A percentile compares a stretch with the other conserved stretches of the same genome.
Conservation (phyloP, 1,284 basidiomycete species). For the Marasmius fiardii region DNA sequence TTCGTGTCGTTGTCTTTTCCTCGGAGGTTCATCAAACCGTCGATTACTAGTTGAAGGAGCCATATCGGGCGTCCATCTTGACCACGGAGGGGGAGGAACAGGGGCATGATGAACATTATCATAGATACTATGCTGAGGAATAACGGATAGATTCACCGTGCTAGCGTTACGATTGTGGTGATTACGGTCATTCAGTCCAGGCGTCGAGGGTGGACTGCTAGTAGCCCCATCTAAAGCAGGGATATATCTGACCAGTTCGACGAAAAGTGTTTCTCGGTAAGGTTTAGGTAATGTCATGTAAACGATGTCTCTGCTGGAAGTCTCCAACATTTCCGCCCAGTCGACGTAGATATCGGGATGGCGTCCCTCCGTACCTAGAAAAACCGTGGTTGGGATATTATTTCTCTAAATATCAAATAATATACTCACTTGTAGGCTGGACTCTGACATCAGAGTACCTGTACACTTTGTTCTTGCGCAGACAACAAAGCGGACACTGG, state of each 20-base stretch:
- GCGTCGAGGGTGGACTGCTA: constrained; percentile 31
- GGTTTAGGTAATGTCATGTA: constrained; percentile 64
- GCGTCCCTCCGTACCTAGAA: constrained; percentile 35
- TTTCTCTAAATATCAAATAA: constrained; percentile 10
- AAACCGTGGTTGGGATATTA: constrained; percentile 7
- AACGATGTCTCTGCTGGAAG: constrained; percentile 66
- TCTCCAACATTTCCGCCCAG: constrained; percentile 68
- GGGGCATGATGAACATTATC: not conserved
- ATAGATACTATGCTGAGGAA: constrained; percentile 3
- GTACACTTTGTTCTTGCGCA: constrained; percentile 66
- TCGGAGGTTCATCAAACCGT: constrained; percentile 22
- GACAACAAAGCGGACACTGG: constrained; percentile 70
- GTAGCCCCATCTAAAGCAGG: constrained; percentile 27
- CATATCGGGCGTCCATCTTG: constrained; percentile 47
- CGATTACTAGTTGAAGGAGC: constrained; percentile 39
- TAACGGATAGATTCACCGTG: constrained; percentile 21
- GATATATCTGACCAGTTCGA: constrained; percentile 67
- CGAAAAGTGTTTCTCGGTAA: constrained; percentile 63
- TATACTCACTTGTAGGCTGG: constrained; percentile 56
- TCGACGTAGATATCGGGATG: constrained; percentile 58
- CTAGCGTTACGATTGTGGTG: constrained; percentile 21
- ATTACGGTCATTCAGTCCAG: constrained; percentile 19
- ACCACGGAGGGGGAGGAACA: constrained; percentile 64
- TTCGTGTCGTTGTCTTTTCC: constrained; percentile 30
- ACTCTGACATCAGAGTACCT: constrained; percentile 73